phyloP scores from a whole-genome alignment of 148 eudicot species.

The Dianthus caryophyllus region DNA sequence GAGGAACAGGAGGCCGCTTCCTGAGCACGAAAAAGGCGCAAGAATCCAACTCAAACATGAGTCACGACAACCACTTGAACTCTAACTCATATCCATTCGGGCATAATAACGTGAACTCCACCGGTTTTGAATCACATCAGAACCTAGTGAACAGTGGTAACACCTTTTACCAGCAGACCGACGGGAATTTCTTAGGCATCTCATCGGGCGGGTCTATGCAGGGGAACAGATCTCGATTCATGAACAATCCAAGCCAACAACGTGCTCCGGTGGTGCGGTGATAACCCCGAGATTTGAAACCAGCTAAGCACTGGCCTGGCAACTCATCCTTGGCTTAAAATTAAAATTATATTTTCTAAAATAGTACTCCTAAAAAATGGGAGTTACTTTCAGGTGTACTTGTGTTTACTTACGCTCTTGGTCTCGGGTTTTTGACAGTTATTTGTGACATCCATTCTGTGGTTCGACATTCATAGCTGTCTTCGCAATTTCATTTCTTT shows the following conservation, averaged over 20 bases:
- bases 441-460: no score
- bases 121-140: constrained; percentile 22
- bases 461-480: no score
- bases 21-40: constrained; percentile 57
- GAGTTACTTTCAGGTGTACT: neutral
- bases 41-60: constrained; percentile 22
- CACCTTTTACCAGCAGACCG: constrained; percentile 35
- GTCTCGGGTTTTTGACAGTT: no score
- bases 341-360: neutral
- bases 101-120: constrained; percentile 10
- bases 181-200: constrained; percentile 35
- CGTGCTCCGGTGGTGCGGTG: constrained; percentile 50
- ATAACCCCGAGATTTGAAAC: constrained; percentile 22
- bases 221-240: constrained; percentile 23
- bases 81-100: constrained; percentile 10
- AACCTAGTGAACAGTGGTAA: constrained; percentile 18
- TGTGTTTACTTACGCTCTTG: no score
- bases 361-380: neutral
- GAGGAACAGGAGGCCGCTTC: constrained; percentile 90
- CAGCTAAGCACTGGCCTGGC: constrained; percentile 39
- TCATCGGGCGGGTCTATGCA: constrained; percentile 26
- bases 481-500: no score
- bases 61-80: constrained; percentile 1
- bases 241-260: constrained; percentile 35
- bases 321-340: constrained; percentile 95